Evolutionary conservation across 345 rosid species (phyloP), one percentile per base, ranked within the genome.

Genomic region (Raphanus sativus): DNA sequence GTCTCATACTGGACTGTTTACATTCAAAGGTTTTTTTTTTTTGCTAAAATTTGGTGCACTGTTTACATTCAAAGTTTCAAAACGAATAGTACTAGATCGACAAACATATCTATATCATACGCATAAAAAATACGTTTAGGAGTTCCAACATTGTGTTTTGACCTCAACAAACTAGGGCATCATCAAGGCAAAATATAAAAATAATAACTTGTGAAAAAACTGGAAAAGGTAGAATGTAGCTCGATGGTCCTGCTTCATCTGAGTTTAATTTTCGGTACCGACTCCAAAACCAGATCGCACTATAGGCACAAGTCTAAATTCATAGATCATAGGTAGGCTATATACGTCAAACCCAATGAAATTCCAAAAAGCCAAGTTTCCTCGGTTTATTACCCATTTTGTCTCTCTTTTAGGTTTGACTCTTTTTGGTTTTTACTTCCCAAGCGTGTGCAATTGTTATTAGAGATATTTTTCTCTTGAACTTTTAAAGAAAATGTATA

Each of bases 401-500:
- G 82, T 80, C 82, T 79, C 67, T 66, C 69, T 75, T 79, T 21
- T 63, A 56, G 75, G 70, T 69, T 80, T 69, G 82, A 80, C 82
- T 70, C 67, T 75, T 80, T 74, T 9, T 16, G 30, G 25, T 55
- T 79, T 79, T 75, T 62, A 63, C 67, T 69, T 69, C 79, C 82
- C 79, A 75, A 75, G 64, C 82, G 82, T 80, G 82, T 80, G 79
- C 82, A 80, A 68, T 80, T 75, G 79, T 45, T 75, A n/a, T 75
- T 58, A 30, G 75, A 69, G 55, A 70, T 74, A 1, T 58, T 33
- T 2, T 45, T 66, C 24, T 16, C 55, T 33, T 62, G 0, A 12
- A 5, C 9, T 21, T 52, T 6, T 52, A 52, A 50, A 25, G 32
- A 45, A 60, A 45, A 67, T 21, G 67, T 10, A 17, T 29, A 65